Base-by-base conservation (phyloP, 805 yeast genomes). In the Candida taoyuanica region DNA sequence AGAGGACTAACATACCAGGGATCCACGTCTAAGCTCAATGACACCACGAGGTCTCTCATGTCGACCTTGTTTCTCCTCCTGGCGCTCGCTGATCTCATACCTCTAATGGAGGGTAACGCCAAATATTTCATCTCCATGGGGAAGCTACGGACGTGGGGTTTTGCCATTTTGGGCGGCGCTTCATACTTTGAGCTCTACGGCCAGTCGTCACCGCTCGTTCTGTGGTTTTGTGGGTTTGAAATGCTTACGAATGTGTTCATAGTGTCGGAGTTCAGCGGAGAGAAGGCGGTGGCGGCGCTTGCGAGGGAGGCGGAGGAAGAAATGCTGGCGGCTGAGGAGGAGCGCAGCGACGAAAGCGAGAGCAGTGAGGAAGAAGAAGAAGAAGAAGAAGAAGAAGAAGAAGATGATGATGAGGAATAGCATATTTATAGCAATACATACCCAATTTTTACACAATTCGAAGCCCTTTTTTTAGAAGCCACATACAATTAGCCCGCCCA, bases 21-120 rank as follows among this genome's bases (percentile, higher is more conserved):
- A 5, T 29, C 37, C 4, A 5, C 33, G 7, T 5, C 36, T 23
- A 27, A 36, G 8, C 9, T 33, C 11, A 34, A 37, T 2, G 44
- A 41, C 2, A 33, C 38, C 3, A 31, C 29, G 11, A 18, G 39
- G 1, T 33, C 41, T 1, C 28, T 37, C 3, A 9, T 41, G 4
- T 29, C 31, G 5, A 15, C 33, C 3, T 5, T 28, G 7, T 27
- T 41, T 7, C 3, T 33, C 9, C 28, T 41, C 3, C 15, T 37
- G 3, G 38, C 41, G 14, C 20, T 31, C 9, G 21, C 44, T 1
- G 44, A 41, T 23, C 31, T 41, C 13, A 33, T 27, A 8, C 41
- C 41, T 8, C 17, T 41, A 25, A 3, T 41, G n/a, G 44, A 41
- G 13, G 41, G 36, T 7, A 41, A 41, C 13, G 14, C 12, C 18